Conservation (phyloP, 2,329 filamentous ascomycete species). For the Fusarium nematophilum region DNA sequence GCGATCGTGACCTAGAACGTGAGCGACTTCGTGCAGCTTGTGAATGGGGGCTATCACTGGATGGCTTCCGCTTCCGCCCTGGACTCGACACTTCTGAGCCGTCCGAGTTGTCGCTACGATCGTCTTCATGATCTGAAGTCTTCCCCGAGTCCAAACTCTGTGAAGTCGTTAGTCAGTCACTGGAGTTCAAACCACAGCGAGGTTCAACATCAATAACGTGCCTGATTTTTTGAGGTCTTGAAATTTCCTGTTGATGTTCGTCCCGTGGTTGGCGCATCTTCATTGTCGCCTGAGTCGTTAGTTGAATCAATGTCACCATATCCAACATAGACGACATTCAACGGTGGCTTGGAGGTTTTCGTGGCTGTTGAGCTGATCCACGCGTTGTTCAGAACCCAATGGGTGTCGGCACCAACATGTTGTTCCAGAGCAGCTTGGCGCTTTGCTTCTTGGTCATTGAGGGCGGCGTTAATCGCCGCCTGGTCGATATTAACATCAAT, state of each 20-base stretch:
- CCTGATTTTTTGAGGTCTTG: slow-evolving; percentile 44
- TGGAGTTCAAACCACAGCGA: too few relatives aligned
- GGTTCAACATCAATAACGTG: slow-evolving; percentile 31
- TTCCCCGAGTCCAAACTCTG: slow-evolving; percentile 33
- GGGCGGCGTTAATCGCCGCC: slow-evolving; percentile 69
- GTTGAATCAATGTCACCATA: slow-evolving; percentile 62
- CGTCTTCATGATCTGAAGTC: slow-evolving; percentile 34
- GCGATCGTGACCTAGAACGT: slow-evolving; percentile 48
- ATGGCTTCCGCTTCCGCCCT: slow-evolving; percentile 44
- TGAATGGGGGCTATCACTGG: slow-evolving; percentile 36
- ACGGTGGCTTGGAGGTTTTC: slow-evolving; percentile 50
- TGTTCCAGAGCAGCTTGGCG: slow-evolving; percentile 70
- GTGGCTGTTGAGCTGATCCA: slow-evolving; percentile 39
- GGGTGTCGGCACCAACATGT: slow-evolving; percentile 75
- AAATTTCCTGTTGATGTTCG: slow-evolving; percentile 51
- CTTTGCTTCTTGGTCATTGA: slow-evolving; percentile 75
- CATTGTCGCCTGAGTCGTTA: slow-evolving; percentile 50
- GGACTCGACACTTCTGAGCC: slow-evolving; percentile 38
- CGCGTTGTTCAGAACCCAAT: slow-evolving; percentile 76
- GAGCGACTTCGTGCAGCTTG: slow-evolving; percentile 43
- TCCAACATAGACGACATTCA: slow-evolving; percentile 70
- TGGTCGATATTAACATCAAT: slow-evolving; percentile 61
- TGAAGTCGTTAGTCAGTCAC: slow-evolving; percentile 9
- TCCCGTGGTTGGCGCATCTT: slow-evolving; percentile 48
- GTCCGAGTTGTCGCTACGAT: slow-evolving; percentile 44